Evolutionary conservation across 331 rosid species (phyloP).

Genomic region (Quercus phellos): DNA sequence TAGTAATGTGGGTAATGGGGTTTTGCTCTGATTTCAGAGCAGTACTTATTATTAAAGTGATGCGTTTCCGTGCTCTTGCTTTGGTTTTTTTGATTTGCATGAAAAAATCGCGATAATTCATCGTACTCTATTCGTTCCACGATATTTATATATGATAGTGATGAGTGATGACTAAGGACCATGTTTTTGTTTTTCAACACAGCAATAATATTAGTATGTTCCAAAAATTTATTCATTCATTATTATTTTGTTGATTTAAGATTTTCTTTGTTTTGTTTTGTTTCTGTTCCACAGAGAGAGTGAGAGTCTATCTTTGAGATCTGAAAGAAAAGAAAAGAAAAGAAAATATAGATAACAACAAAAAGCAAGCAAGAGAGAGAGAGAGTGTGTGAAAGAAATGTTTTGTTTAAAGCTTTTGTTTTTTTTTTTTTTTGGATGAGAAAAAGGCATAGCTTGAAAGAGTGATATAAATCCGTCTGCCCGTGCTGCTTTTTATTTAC

Average conservation of each 20-base stretch:
- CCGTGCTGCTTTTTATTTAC: neutral
- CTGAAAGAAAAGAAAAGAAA: conserved; percentile 14
- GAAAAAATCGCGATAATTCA: neutral
- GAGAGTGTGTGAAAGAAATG: neutral
- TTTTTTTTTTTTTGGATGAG: too few species aligned
- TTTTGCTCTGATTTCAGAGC: neutral
- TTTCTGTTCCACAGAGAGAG: conserved; percentile 14
- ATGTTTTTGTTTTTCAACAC: neutral
- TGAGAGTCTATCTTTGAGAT: conserved; percentile 21
- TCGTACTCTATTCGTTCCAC: neutral
- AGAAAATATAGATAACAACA: neutral
- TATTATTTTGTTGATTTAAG: conserved; percentile 7
- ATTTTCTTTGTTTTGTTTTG: conserved; percentile 10
- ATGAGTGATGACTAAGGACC: too few species aligned
- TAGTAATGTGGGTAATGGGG: too few species aligned
- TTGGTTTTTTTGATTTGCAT: neutral
- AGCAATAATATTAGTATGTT: conserved; percentile 12
- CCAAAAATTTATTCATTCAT: conserved; percentile 17
- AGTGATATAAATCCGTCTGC: too few species aligned
- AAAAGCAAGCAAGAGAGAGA: conserved; percentile 8
- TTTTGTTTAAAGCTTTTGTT: neutral
- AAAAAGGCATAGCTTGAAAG: too few species aligned
- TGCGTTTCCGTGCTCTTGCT: too few species aligned
- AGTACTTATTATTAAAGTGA: neutral
- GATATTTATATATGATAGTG: neutral